A percentile compares a stretch with the other conserved stretches of the same genome.
Conservation (phyloP, 148 eudicot species). For the Chenopodium suecicum region DNA sequence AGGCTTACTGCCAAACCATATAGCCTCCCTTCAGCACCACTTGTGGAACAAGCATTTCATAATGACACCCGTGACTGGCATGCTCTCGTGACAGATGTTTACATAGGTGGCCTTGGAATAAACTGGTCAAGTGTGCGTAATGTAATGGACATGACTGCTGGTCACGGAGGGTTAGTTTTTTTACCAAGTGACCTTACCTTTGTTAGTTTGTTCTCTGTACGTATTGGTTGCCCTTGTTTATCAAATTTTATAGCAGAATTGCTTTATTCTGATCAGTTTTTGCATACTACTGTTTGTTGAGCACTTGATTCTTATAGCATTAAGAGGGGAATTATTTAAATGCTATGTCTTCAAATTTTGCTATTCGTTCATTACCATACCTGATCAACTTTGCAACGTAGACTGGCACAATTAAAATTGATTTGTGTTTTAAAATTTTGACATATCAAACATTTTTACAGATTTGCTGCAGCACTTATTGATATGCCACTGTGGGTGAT, state of each 20-base stretch:
- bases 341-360: not conserved
- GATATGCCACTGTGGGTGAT: slow-evolving; percentile 82
- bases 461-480: slow-evolving; percentile 83
- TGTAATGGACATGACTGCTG: slow-evolving; percentile 97
- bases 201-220: not conserved
- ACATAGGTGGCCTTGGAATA: slow-evolving; percentile 54
- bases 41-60: slow-evolving; percentile 48
- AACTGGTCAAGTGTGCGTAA: slow-evolving; percentile 81
- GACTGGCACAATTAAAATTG: not conserved
- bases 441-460: slow-evolving; percentile 22
- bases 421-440: not conserved
- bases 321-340: not conserved
- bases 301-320: not conserved
- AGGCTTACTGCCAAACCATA: slow-evolving; percentile 66
- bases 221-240: not conserved
- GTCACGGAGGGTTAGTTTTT: slow-evolving; percentile 81
- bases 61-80: slow-evolving; percentile 75
- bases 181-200: not conserved
- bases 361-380: not conserved
- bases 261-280: not conserved
- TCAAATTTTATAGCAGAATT: not conserved
- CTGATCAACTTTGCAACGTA: not conserved
- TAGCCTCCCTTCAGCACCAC: slow-evolving; percentile 48
- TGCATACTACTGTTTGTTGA: not conserved
- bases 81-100: slow-evolving; percentile 64